Conservation (phyloP, 495 filamentous ascomycete genomes). For the Penicillium antarcticum region DNA sequence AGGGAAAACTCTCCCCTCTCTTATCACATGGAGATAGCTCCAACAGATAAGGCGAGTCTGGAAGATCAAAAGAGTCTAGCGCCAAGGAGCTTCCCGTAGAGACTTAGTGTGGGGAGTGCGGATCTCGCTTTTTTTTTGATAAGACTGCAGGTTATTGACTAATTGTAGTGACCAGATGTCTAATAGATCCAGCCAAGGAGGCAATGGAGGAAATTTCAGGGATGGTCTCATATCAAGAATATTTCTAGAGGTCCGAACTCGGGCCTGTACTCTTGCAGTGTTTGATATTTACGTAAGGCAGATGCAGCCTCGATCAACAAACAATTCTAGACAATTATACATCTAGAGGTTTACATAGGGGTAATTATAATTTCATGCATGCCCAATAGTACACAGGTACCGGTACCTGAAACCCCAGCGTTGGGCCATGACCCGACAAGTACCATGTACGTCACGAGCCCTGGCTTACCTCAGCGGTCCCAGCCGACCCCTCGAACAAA, state of each 20-base stretch:
- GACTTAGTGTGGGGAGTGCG: slow-evolving; percentile 2
- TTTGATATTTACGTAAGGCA: no score
- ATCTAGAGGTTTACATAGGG: no score
- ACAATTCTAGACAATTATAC: no score
- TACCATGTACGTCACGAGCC: slow-evolving; percentile 11
- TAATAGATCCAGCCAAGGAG: no score
- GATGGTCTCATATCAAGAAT: no score
- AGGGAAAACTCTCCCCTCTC: slow-evolving; percentile 4
- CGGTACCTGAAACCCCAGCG: slow-evolving; percentile 1
- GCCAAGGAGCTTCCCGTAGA: slow-evolving; percentile 1
- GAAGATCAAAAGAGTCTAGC: slow-evolving; percentile 6
- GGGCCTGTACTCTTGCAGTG: no score
- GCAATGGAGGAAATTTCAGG: background rate
- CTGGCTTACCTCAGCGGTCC: slow-evolving; percentile 26
- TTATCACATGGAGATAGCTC: slow-evolving; percentile 11
- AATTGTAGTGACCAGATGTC: background rate
- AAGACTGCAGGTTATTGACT: slow-evolving; percentile 1
- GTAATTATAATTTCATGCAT: no score
- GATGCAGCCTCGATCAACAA: no score
- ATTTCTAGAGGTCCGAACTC: no score
- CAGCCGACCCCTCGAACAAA: slow-evolving; percentile 24
- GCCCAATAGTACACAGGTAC: background rate
- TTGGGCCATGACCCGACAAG: background rate
- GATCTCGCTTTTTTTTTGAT: slow-evolving; percentile 7
- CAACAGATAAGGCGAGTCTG: slow-evolving; percentile 2